A percentile compares a stretch with the other conserved stretches of the same genome.
Evolutionary conservation across 768 basidiomycete genomes (phyloP).

Genomic region (Tylopilus subfusipes): DNA sequence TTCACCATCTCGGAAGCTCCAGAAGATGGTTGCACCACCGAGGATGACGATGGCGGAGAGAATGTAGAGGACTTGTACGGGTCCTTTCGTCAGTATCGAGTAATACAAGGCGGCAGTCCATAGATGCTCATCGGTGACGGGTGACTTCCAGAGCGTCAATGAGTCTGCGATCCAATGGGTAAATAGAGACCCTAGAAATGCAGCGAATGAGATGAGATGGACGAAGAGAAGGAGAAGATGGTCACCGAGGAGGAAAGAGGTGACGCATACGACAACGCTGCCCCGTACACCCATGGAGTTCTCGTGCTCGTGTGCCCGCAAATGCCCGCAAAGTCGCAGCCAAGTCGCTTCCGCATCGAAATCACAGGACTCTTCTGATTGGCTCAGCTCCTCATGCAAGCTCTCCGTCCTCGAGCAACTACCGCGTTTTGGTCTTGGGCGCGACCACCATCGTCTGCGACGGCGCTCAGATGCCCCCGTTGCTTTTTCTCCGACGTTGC

Average conservation of each 20-base stretch:
- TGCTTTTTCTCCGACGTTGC: constrained; percentile 12
- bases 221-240: neutral
- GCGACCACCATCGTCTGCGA: neutral
- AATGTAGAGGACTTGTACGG: constrained; percentile 52
- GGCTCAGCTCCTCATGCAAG: constrained; percentile 12
- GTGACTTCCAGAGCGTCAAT: constrained; percentile 83
- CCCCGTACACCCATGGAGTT: constrained; percentile 65
- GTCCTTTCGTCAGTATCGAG: constrained; percentile 67
- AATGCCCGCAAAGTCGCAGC: no score
- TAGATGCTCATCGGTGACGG: constrained; percentile 78
- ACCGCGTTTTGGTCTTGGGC: neutral
- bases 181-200: constrained; percentile 63
- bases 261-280: constrained; percentile 69
- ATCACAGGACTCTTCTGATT: constrained; percentile 20
- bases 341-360: constrained; percentile 3
- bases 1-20: constrained; percentile 72
- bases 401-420: constrained; percentile 18
- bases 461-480: neutral
- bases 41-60: constrained; percentile 53
- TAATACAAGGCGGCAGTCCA: constrained; percentile 85
- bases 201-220: neutral
- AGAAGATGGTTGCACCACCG: constrained; percentile 66
- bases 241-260: constrained; percentile 77
- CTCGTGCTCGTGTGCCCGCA: constrained; percentile 10
- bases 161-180: constrained; percentile 95